Percentiles rank a stretch among this genome's conserved stretches.
phyloP scores from a whole-genome alignment of 257 asterid genomes.

The Solanum gracilifrons region DNA sequence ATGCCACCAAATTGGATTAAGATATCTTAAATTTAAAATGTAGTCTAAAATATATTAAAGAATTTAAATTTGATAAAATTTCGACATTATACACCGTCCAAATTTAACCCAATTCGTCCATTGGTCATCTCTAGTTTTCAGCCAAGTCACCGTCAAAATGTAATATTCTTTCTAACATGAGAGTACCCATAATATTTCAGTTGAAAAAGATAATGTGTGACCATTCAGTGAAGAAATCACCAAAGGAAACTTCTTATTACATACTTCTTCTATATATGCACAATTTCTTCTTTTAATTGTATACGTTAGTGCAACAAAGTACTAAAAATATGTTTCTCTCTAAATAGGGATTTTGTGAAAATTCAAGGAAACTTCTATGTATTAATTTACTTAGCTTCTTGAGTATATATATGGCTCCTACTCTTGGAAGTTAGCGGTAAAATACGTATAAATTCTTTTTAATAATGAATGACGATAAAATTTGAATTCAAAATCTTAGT shows the following conservation, averaged over 20 bases:
- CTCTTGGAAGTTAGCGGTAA: background rate
- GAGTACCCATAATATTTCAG: background rate
- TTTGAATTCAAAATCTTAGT: fast-evolving
- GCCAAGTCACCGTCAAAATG: background rate
- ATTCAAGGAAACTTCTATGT: background rate
- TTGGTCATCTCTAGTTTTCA: background rate
- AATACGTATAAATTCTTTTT: background rate
- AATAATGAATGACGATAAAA: background rate
- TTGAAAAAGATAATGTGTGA: background rate
- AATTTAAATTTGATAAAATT: background rate
- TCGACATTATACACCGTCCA: background rate
- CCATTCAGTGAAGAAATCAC: background rate
- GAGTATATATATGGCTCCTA: background rate
- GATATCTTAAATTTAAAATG: background rate
- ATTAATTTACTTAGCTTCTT: background rate
- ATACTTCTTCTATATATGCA: background rate
- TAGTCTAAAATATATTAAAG: background rate
- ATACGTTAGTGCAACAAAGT: background rate
- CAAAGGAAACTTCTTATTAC: background rate
- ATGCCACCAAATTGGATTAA: too few relatives aligned
- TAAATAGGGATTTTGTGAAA: background rate
- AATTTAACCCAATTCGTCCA: background rate
- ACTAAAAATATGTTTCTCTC: background rate
- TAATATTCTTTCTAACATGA: background rate
- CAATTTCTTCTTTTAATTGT: background rate